A percentile compares a stretch with the other conserved stretches of the same genome.
phyloP scores from a whole-genome alignment of 2,329 filamentous ascomycete species.

The Aspergillus pseudotamarii region DNA sequence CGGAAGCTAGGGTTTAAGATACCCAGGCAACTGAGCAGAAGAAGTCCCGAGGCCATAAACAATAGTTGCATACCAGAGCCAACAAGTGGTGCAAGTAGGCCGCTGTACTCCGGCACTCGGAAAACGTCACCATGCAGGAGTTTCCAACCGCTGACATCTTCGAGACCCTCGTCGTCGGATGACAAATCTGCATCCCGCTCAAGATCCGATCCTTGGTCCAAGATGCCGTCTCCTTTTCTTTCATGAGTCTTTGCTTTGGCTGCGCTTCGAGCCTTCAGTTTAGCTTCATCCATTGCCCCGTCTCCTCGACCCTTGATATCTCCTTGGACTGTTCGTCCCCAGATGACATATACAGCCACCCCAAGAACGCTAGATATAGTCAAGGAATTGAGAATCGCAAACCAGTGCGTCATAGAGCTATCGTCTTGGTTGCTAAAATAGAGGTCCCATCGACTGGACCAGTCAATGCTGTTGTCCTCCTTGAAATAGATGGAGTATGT shows the following conservation, averaged over 20 bases:
- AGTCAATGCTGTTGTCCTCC: slow-evolving; percentile 77
- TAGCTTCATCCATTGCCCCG: slow-evolving; percentile 66
- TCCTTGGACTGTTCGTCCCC: slow-evolving; percentile 74
- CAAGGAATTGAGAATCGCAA: slow-evolving; percentile 84
- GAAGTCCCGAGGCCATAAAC: slow-evolving; percentile 75
- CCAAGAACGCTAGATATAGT: slow-evolving; percentile 80
- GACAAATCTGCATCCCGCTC: slow-evolving; percentile 58
- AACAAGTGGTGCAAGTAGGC: slow-evolving; percentile 75
- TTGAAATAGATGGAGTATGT: slow-evolving; percentile 90
- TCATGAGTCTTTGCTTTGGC: slow-evolving; percentile 50
- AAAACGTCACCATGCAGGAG: slow-evolving; percentile 87
- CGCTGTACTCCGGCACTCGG: slow-evolving; percentile 69
- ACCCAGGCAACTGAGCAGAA: slow-evolving; percentile 73
- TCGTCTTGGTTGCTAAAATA: slow-evolving; percentile 90
- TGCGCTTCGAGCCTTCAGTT: slow-evolving; percentile 49
- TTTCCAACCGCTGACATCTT: slow-evolving; percentile 88
- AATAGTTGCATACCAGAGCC: slow-evolving; percentile 86
- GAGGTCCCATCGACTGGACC: slow-evolving; percentile 82
- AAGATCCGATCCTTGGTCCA: slow-evolving; percentile 61
- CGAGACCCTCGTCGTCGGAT: slow-evolving; percentile 71
- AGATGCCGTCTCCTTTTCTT: slow-evolving; percentile 58
- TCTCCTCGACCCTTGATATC: slow-evolving; percentile 78
- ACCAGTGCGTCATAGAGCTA: slow-evolving; percentile 79
- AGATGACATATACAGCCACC: slow-evolving; percentile 77
- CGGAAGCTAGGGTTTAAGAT: slow-evolving; percentile 84